Percentiles rank a stretch among this genome's conserved stretches.
Conservation (phyloP, 208 protist species). For the Trypanosoma vivax region DNA sequence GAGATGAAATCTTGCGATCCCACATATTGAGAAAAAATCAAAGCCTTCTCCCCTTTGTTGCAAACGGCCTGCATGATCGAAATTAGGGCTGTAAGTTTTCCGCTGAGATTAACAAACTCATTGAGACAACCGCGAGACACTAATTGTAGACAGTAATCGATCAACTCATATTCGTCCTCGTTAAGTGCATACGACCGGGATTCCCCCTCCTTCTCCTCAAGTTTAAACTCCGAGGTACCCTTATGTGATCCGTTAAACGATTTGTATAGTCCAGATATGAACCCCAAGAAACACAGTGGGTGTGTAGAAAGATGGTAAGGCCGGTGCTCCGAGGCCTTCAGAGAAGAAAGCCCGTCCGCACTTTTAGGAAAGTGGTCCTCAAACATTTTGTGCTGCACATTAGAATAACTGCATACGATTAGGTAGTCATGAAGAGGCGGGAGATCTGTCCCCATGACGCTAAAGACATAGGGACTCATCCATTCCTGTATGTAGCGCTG, state of each 20-base stretch:
- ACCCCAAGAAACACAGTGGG: constrained; percentile 74
- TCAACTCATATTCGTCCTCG: constrained; percentile 21
- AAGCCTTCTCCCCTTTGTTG: constrained; percentile 52
- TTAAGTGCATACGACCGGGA: constrained; percentile 17
- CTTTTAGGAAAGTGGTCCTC: constrained; percentile 15
- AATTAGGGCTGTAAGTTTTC: constrained; percentile 67
- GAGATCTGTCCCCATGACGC: constrained; percentile 71
- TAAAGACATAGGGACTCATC: constrained; percentile 84
- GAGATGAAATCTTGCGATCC: constrained; percentile 77
- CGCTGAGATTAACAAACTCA: constrained; percentile 55
- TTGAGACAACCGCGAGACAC: constrained; percentile 35
- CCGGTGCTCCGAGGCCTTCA: constrained; percentile 59
- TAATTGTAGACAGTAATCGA: constrained; percentile 39
- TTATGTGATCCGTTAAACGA: constrained; percentile 26
- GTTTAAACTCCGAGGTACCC: constrained; percentile 1
- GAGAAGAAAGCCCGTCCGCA: neutral
- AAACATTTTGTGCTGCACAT: constrained; percentile 30
- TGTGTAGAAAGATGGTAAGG: constrained; percentile 75
- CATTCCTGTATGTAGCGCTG: constrained; percentile 78
- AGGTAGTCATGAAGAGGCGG: constrained; percentile 82
- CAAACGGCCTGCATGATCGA: constrained; percentile 48
- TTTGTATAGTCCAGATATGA: constrained; percentile 47
- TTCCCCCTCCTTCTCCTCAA: constrained; percentile 12
- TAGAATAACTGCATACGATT: constrained; percentile 66
- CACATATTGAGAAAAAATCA: constrained; percentile 88